A percentile compares a stretch with the other conserved stretches of the same genome.
phyloP scores from a whole-genome alignment of 2,329 filamentous ascomycete genomes.

The Fusarium liriodendri region DNA sequence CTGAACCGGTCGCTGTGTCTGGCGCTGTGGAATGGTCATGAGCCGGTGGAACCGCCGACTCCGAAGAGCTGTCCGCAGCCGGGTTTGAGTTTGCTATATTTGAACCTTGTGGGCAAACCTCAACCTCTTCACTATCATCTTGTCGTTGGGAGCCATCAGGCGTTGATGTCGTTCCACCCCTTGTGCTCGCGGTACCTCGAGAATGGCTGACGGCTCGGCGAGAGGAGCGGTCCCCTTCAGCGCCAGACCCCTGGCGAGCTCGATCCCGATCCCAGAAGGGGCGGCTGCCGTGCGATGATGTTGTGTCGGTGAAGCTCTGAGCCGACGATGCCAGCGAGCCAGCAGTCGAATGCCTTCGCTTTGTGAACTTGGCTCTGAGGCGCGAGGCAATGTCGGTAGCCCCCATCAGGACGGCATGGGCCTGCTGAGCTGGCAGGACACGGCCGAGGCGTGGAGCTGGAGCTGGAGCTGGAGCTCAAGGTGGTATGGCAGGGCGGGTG shows the following conservation, averaged over 20 bases:
- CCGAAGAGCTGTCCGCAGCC: conserved; percentile 22
- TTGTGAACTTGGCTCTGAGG: conserved; percentile 59
- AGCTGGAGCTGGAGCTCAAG: conserved; percentile 10
- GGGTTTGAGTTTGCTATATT: conserved; percentile 24
- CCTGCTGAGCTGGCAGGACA: conserved; percentile 23
- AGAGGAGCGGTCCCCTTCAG: conserved; percentile 28
- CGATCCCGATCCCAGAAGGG: conserved; percentile 40
- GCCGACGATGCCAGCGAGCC: conserved; percentile 52
- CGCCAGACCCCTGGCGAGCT: conserved; percentile 21
- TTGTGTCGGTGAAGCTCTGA: conserved; percentile 36
- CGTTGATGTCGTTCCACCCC: conserved; percentile 29
- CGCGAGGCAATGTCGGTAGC: conserved; percentile 56
- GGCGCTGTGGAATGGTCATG: conserved; percentile 24
- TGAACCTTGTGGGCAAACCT: conserved; percentile 17
- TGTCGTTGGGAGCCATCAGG: conserved; percentile 27
- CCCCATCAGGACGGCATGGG: conserved; percentile 52
- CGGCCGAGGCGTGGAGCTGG: conserved; percentile 19
- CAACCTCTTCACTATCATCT: conserved; percentile 18
- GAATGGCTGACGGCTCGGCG: conserved; percentile 37
- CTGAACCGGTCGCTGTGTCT: conserved; percentile 21
- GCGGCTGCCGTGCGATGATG: conserved; percentile 39
- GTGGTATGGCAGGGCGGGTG: conserved; percentile 17
- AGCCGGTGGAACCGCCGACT: conserved; percentile 38
- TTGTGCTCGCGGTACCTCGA: conserved; percentile 34
- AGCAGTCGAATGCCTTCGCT: conserved; percentile 54